phyloP scores from a whole-genome alignment of 1,284 basidiomycete genomes.

The Tilletiaria anomala region DNA sequence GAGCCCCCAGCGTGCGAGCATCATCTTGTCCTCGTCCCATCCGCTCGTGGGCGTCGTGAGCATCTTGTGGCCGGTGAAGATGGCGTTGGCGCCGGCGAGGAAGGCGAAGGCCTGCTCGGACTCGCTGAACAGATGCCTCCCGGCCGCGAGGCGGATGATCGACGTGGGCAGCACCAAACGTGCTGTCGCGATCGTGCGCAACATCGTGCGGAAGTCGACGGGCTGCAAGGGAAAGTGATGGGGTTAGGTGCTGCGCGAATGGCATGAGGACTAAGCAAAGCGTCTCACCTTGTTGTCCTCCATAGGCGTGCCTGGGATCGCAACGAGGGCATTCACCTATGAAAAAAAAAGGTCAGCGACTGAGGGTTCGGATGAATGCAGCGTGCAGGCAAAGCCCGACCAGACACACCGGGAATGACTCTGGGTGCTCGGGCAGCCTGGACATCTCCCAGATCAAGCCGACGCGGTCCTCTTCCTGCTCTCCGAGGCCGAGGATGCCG shows the following conservation, averaged over 20 bases:
- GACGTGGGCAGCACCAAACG: conserved; percentile 76
- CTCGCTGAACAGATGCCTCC: conserved; percentile 75
- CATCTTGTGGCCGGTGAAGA: conserved; percentile 96
- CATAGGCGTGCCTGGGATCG: conserved; percentile 50
- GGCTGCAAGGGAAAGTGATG: conserved; percentile 7
- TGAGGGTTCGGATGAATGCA: too few relatives aligned
- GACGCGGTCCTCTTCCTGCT: conserved; percentile 75
- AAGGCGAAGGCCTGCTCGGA: conserved; percentile 94
- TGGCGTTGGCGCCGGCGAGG: conserved; percentile 93
- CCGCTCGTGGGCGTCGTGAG: conserved; percentile 67
- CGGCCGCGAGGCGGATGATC: conserved; percentile 89
- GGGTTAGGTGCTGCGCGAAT: too few relatives aligned
- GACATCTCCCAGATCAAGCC: conserved; percentile 82
- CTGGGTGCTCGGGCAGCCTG: conserved; percentile 86
- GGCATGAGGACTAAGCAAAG: background rate
- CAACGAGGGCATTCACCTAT: conserved; percentile 74
- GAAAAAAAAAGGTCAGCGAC: too few relatives aligned
- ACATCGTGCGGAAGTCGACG: conserved; percentile 57
- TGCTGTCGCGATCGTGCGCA: conserved; percentile 88
- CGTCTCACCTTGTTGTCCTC: conserved; percentile 45
- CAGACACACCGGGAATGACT: conserved; percentile 96
- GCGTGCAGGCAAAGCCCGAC: too few relatives aligned
- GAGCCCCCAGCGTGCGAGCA: conserved; percentile 86
- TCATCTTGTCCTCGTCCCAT: conserved; percentile 65
- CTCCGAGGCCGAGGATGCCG: conserved; percentile 87